phyloP scores from a whole-genome alignment of 2,329 filamentous ascomycete genomes.

The Karstenula rhodostoma region DNA sequence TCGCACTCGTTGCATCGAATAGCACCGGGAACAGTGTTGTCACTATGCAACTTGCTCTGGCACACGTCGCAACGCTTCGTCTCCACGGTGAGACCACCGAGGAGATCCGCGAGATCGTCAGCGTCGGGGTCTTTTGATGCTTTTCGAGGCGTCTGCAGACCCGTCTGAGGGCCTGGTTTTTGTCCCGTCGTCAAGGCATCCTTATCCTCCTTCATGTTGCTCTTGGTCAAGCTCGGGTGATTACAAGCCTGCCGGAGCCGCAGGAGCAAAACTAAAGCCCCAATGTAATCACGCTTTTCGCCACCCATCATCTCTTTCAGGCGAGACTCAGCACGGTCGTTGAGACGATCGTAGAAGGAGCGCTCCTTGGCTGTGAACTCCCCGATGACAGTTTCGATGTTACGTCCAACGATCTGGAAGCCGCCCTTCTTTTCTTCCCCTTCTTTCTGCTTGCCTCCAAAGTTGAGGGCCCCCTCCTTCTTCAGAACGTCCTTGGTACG shows the following conservation, averaged over 20 bases:
- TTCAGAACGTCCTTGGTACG: constrained; percentile 97
- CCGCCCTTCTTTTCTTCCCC: constrained; percentile 67
- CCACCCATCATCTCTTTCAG: constrained; percentile 88
- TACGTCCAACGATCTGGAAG: constrained; percentile 92
- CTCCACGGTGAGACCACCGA: constrained; percentile 82
- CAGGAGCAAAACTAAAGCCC: constrained; percentile 89
- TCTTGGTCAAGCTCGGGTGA: constrained; percentile 86
- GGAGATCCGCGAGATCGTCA: constrained; percentile 84
- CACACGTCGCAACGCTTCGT: constrained; percentile 85
- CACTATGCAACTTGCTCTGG: constrained; percentile 69
- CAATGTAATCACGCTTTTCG: constrained; percentile 85
- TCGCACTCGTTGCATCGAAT: constrained; percentile 78
- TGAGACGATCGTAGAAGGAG: constrained; percentile 83
- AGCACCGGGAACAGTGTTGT: constrained; percentile 61
- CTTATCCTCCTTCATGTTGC: constrained; percentile 85
- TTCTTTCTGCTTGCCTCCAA: constrained; percentile 71
- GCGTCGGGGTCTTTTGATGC: constrained; percentile 67
- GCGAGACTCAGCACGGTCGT: constrained; percentile 83
- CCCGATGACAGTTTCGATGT: constrained; percentile 80
- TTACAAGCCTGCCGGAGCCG: constrained; percentile 93
- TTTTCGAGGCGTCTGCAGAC: constrained; percentile 45
- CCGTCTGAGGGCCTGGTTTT: constrained; percentile 50
- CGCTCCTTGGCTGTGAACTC: constrained; percentile 82
- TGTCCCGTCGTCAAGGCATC: constrained; percentile 77
- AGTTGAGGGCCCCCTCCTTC: constrained; percentile 80